Conservation (phyloP, 345 rosid genomes). For the Clausena lansium region DNA sequence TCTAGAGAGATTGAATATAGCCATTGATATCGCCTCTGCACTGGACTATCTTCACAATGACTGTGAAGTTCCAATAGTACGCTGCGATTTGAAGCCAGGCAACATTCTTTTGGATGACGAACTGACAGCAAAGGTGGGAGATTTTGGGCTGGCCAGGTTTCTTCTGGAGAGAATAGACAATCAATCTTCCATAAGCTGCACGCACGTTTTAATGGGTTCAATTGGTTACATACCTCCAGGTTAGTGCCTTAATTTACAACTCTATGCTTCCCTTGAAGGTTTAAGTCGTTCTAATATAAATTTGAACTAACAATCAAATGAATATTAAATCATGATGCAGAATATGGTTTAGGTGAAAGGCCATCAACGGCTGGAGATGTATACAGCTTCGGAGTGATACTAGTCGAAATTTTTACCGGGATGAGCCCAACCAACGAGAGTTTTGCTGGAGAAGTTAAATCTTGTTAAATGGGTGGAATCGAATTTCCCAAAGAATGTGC, state of each 20-base stretch:
- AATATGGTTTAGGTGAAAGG: slow-evolving; percentile 23
- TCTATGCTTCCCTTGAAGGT: no score
- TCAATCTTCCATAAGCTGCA: slow-evolving; percentile 34
- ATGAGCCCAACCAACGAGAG: background rate
- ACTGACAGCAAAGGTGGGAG: slow-evolving; percentile 55
- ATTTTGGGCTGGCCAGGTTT: slow-evolving; percentile 47
- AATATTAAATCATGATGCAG: background rate
- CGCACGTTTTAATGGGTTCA: slow-evolving; percentile 42
- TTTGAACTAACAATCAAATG: background rate
- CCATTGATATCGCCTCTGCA: slow-evolving; percentile 43
- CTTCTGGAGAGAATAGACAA: slow-evolving; percentile 15
- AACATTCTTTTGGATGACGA: slow-evolving; percentile 40
- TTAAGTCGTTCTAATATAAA: no score
- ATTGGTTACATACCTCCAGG: slow-evolving; percentile 61
- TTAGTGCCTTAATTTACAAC: slow-evolving; percentile 13
- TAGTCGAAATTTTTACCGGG: background rate
- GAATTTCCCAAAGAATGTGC: slow-evolving; percentile 16
- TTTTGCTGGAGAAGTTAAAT: slow-evolving; percentile 16
- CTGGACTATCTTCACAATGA: slow-evolving; percentile 49
- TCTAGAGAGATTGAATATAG: slow-evolving; percentile 42
- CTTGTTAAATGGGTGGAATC: slow-evolving; percentile 36
- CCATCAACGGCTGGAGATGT: slow-evolving; percentile 54
- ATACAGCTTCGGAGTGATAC: slow-evolving; percentile 37
- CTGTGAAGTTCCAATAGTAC: slow-evolving; percentile 43
- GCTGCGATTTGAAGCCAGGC: slow-evolving; percentile 50